phyloP scores from a whole-genome alignment of 2,329 filamentous ascomycete species.

The Sporothrix brunneoviolacea region DNA sequence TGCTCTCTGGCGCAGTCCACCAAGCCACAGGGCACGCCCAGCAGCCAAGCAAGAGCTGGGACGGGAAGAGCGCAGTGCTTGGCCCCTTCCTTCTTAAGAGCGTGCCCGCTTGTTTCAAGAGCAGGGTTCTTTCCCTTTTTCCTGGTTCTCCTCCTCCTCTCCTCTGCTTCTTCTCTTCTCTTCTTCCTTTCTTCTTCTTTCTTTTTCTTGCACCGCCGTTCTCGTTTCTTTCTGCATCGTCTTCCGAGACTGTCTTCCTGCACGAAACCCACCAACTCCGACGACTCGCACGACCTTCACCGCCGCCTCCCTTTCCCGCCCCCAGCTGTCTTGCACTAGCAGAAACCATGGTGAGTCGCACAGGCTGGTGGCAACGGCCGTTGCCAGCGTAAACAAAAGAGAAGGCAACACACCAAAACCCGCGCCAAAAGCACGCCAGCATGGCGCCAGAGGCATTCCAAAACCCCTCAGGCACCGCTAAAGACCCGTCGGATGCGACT shows the following conservation, averaged over 20 bases:
- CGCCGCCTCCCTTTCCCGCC: neutral
- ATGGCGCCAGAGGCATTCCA: conserved; percentile 4
- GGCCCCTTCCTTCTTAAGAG: too few species aligned
- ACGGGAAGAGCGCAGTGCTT: neutral
- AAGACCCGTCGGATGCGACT: conserved; percentile 1
- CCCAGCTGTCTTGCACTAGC: neutral
- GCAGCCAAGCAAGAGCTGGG: neutral
- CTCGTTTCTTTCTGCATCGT: neutral
- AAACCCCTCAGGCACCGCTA: conserved; percentile 2
- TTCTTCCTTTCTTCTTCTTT: too few species aligned
- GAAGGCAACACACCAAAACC: neutral
- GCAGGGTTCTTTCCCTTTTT: too few species aligned
- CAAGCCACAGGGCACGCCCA: conserved; percentile 2
- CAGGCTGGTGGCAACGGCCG: conserved; percentile 1
- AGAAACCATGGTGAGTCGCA: conserved; percentile 11
- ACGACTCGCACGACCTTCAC: neutral
- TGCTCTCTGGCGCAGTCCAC: neutral
- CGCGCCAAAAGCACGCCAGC: conserved; percentile 8
- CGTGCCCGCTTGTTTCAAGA: too few species aligned
- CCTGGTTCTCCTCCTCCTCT: too few species aligned
- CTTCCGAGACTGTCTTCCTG: neutral
- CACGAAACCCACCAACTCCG: neutral
- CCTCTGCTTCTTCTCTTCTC: too few species aligned
- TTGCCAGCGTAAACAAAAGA: conserved; percentile 9
- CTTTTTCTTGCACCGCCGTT: neutral